phyloP scores from a whole-genome alignment of 2,329 filamentous ascomycete genomes.

The Xylaria sp. region DNA sequence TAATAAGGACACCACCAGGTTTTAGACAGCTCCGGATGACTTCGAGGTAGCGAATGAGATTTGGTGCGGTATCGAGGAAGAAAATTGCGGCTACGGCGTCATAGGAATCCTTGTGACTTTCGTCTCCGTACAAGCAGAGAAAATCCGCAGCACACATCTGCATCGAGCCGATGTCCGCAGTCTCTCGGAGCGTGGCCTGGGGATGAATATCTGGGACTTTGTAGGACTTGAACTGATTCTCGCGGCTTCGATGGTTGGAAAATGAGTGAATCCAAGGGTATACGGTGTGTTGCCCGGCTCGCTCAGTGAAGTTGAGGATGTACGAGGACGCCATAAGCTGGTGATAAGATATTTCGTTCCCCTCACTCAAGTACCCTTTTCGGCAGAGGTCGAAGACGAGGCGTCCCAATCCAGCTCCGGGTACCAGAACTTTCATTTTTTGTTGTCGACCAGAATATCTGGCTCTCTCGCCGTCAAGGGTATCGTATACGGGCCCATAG shows the following conservation, averaged over 20 bases:
- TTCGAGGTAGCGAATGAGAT: conserved; percentile 86
- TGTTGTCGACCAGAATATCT: conserved; percentile 37
- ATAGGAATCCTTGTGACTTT: conserved; percentile 64
- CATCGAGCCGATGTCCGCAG: conserved; percentile 65
- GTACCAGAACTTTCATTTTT: conserved; percentile 76
- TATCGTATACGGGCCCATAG: conserved; percentile 72
- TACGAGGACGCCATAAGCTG: conserved; percentile 85
- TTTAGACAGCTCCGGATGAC: conserved; percentile 78
- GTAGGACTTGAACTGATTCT: conserved; percentile 75
- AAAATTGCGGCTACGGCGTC: conserved; percentile 89
- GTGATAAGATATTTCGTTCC: conserved; percentile 97
- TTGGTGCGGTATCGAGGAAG: conserved; percentile 96
- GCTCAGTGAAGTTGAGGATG: conserved; percentile 69
- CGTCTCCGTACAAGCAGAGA: conserved; percentile 76
- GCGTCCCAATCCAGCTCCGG: conserved; percentile 85
- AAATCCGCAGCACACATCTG: conserved; percentile 95
- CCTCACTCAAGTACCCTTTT: conserved; percentile 75
- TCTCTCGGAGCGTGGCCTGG: conserved; percentile 52
- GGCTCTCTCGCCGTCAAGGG: conserved; percentile 57
- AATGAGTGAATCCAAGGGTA: conserved; percentile 88
- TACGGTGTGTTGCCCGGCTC: conserved; percentile 67
- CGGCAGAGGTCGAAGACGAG: conserved; percentile 85
- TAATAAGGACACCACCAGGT: conserved; percentile 80
- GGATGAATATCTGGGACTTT: conserved; percentile 81
- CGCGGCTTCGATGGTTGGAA: conserved; percentile 77